Evolutionary conservation across 306 rosid genomes (phyloP).

Genomic region (Malus domestica): ASM211411v1 NC_041789.1:22169501-22170000

Average conservation of each 20-base stretch:
- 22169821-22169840: background rate
- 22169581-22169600: slow-evolving; percentile 21
- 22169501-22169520: background rate
- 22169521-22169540: slow-evolving; percentile 5
- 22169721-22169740: too few relatives aligned
- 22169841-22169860: background rate
- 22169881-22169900: background rate
- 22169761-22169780: too few relatives aligned
- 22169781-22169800: too few relatives aligned
- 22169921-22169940: rapidly evolving
- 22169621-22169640: slow-evolving; percentile 19
- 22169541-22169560: slow-evolving; percentile 5
- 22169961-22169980: rapidly evolving
- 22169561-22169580: background rate
- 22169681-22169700: too few relatives aligned
- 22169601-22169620: slow-evolving; percentile 29
- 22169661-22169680: background rate
- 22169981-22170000: too few relatives aligned
- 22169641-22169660: background rate
- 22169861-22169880: background rate
- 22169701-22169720: too few relatives aligned
- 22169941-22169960: too few relatives aligned
- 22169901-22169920: too few relatives aligned
- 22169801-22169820: background rate
- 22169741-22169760: too few relatives aligned